phyloP scores from a whole-genome alignment of 352 stramenopile species.

The Phytophthora chlamydospora region DNA sequence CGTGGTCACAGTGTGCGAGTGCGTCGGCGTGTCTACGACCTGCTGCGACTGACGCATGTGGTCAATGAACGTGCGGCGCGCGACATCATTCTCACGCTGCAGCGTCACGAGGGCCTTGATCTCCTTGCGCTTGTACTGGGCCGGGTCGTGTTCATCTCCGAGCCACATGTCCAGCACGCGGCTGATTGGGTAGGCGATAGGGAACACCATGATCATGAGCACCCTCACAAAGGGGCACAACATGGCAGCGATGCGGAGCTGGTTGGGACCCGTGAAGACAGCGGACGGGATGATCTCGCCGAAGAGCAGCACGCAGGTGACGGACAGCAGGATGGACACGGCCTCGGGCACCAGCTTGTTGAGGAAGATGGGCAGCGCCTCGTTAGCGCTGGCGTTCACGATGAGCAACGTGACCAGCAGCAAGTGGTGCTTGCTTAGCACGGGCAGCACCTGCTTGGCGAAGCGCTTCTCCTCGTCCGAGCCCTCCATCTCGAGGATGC shows the following conservation, averaged over 20 bases:
- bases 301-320: slow-evolving; percentile 95
- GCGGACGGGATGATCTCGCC: slow-evolving; percentile 97
- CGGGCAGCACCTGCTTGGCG: slow-evolving; percentile 82
- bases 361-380: slow-evolving; percentile 94
- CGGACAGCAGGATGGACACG: slow-evolving; percentile 94
- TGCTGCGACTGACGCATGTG: slow-evolving; percentile 45
- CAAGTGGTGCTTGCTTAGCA: slow-evolving; percentile 93
- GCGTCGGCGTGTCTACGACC: slow-evolving; percentile 18
- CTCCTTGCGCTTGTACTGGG: slow-evolving; percentile 90
- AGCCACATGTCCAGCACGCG: slow-evolving; percentile 91
- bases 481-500: slow-evolving; percentile 81
- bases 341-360: slow-evolving; percentile 87
- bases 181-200: slow-evolving; percentile 92
- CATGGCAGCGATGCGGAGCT: slow-evolving; percentile 88
- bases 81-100: slow-evolving; percentile 58
- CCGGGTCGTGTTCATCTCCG: slow-evolving; percentile 75
- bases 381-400: slow-evolving; percentile 94
- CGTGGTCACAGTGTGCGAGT: slow-evolving; percentile 28
- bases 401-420: slow-evolving; percentile 95
- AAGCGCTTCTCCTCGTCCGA: slow-evolving; percentile 74
- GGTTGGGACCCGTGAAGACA: slow-evolving; percentile 94
- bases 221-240: slow-evolving; percentile 86
- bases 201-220: slow-evolving; percentile 88
- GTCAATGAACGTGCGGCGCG: slow-evolving; percentile 41
- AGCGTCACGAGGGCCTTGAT: slow-evolving; percentile 89